Conservation (phyloP, 768 basidiomycete genomes). For the Russula ochroleuca region DNA sequence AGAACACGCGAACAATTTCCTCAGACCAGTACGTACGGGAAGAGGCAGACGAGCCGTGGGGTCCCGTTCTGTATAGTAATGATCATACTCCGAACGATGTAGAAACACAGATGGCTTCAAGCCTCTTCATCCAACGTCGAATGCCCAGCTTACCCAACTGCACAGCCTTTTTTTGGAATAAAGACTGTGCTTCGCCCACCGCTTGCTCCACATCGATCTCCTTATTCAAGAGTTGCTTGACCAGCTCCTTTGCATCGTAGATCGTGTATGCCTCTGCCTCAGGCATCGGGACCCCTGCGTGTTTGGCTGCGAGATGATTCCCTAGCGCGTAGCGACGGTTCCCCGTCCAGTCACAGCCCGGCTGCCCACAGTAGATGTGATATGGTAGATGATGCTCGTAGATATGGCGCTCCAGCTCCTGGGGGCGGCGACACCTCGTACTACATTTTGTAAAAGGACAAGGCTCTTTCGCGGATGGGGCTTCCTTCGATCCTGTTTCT, state of each 20-base stretch:
- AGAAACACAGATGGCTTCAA: not conserved
- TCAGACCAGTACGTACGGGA: not conserved
- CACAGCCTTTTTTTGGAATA: not conserved
- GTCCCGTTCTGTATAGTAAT: no score
- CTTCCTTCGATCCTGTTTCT: not conserved
- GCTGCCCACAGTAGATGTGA: no score
- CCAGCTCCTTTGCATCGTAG: not conserved
- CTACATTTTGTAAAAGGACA: conserved; percentile 3
- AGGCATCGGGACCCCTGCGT: not conserved
- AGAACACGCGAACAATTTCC: not conserved
- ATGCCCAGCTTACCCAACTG: not conserved
- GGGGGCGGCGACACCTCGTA: not conserved
- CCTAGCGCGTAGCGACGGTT: not conserved
- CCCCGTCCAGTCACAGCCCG: no score
- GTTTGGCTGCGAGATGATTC: not conserved
- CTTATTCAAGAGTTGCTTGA: conserved; percentile 3
- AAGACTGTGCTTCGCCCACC: not conserved
- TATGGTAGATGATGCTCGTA: not conserved
- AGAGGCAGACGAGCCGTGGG: not conserved
- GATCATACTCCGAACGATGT: not conserved
- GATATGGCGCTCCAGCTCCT: conserved; percentile 11
- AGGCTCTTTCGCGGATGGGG: no score
- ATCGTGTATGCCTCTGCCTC: not conserved
- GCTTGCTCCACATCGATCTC: not conserved
- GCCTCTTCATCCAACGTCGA: not conserved